Percentiles rank a stretch among this genome's conserved stretches.
These are phyloP conservation scores for Vitis hybrid DNA, from an alignment of 177 flowering plant genomes.

Conservation along the genomic window DNA sequence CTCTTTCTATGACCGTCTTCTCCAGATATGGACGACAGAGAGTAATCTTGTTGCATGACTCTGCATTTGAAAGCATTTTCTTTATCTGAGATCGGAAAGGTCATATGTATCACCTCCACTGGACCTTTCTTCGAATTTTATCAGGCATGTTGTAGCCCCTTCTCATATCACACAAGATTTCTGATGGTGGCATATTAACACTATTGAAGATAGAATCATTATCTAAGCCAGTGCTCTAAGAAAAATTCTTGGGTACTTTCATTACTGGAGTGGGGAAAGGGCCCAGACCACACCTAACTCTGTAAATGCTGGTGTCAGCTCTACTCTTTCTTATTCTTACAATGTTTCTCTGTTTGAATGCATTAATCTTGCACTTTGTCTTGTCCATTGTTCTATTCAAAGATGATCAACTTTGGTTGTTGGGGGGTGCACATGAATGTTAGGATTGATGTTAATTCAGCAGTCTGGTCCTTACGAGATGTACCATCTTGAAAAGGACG, in stretches of 20 bases:
- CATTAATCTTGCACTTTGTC: background rate
- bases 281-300: no score
- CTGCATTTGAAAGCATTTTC: background rate
- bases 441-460: no score
- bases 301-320: constrained; percentile 1
- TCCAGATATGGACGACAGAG: constrained; percentile 72
- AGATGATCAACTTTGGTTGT: no score
- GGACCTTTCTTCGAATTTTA: background rate
- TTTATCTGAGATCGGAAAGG: constrained; percentile 2
- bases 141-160: constrained; percentile 7
- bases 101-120: background rate
- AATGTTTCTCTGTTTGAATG: background rate
- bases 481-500: no score
- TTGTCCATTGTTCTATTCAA: background rate
- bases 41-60: constrained; percentile 23
- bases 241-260: no score
- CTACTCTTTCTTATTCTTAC: background rate
- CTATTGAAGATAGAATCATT: no score
- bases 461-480: no score
- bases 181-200: no score
- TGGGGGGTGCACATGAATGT: no score
- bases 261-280: no score
- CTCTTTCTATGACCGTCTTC: constrained; percentile 82
- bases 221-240: no score
- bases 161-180: no score